Percentiles rank a stretch among this genome's conserved stretches.
Conservation (phyloP, 2,329 filamentous ascomycete species). For the Xylariaceae sp. region DNA sequence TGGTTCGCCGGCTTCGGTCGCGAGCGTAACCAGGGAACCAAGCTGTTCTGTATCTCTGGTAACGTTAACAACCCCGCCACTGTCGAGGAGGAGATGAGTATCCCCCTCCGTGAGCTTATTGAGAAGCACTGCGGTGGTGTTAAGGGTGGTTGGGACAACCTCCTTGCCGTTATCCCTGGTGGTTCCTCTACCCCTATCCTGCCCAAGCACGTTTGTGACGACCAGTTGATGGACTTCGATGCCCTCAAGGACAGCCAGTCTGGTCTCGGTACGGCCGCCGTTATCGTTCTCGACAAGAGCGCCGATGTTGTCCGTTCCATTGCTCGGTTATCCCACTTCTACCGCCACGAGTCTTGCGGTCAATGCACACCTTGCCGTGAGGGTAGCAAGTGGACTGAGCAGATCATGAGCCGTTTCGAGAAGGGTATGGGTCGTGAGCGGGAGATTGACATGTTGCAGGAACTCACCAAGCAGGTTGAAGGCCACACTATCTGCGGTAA, state of each 20-base stretch:
- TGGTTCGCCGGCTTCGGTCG: slow-evolving; percentile 96
- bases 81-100: slow-evolving; percentile 99
- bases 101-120: slow-evolving; percentile 90
- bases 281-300: slow-evolving; percentile 99
- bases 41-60: slow-evolving; percentile 96
- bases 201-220: slow-evolving; percentile 82
- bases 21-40: slow-evolving; percentile 93
- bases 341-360: slow-evolving; percentile 96
- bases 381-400: slow-evolving; percentile 97
- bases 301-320: slow-evolving; percentile 95
- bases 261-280: slow-evolving; percentile 91
- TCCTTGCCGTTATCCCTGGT: slow-evolving; percentile 90
- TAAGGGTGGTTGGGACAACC: slow-evolving; percentile 94
- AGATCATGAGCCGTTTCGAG: slow-evolving; percentile 97
- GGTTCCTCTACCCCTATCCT: slow-evolving; percentile 95
- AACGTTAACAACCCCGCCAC: slow-evolving; percentile 98
- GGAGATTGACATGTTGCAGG: slow-evolving; percentile 99
- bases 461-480: slow-evolving; percentile 98
- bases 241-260: slow-evolving; percentile 96
- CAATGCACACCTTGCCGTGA: slow-evolving; percentile 99
- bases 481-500: slow-evolving; percentile 96
- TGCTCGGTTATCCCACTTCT: slow-evolving; percentile 88
- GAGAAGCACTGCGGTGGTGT: slow-evolving; percentile 98
- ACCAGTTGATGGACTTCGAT: slow-evolving; percentile 98
- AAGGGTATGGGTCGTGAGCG: slow-evolving; percentile 80